phyloP scores from a whole-genome alignment of 2,329 filamentous ascomycete genomes.

The Sarocladium oryzae region DNA sequence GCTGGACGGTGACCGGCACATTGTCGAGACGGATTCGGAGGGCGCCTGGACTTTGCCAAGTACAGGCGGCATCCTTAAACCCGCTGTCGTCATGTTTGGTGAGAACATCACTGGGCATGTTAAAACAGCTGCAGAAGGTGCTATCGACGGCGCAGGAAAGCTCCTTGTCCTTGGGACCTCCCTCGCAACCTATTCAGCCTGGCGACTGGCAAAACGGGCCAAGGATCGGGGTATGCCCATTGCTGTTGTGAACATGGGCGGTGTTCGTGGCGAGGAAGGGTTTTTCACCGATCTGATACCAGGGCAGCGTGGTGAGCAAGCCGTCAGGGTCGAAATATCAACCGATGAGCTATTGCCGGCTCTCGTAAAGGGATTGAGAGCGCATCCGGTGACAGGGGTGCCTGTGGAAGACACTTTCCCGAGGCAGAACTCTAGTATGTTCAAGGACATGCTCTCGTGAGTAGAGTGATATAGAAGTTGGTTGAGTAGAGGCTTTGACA shows the following conservation, averaged over 20 bases:
- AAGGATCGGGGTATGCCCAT: slow-evolving; percentile 79
- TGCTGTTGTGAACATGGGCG: slow-evolving; percentile 82
- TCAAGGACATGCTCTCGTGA: slow-evolving; percentile 56
- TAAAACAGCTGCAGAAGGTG: slow-evolving; percentile 70
- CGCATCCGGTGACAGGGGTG: slow-evolving; percentile 10
- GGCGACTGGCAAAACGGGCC: slow-evolving; percentile 78
- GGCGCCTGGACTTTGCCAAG: slow-evolving; percentile 67
- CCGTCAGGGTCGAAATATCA: slow-evolving; percentile 50
- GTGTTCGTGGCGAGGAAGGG: slow-evolving; percentile 69
- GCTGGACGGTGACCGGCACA: slow-evolving; percentile 46
- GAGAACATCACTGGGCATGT: slow-evolving; percentile 69
- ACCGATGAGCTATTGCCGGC: slow-evolving; percentile 52
- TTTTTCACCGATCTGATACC: slow-evolving; percentile 57
- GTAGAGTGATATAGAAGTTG: slow-evolving; percentile 13
- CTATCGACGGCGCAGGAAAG: slow-evolving; percentile 68
- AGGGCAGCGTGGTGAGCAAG: slow-evolving; percentile 42
- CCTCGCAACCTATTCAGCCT: slow-evolving; percentile 91
- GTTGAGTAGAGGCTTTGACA: slow-evolving; percentile 12
- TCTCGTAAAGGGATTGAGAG: slow-evolving; percentile 44
- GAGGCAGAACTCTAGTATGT: slow-evolving; percentile 29
- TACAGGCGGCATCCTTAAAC: slow-evolving; percentile 78
- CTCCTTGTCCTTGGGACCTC: slow-evolving; percentile 82
- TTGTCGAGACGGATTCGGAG: slow-evolving; percentile 67
- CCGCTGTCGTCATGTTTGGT: slow-evolving; percentile 93
- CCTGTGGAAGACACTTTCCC: not conserved